phyloP scores from a whole-genome alignment of 2,329 filamentous ascomycete genomes.

The Xylaria sp. region DNA sequence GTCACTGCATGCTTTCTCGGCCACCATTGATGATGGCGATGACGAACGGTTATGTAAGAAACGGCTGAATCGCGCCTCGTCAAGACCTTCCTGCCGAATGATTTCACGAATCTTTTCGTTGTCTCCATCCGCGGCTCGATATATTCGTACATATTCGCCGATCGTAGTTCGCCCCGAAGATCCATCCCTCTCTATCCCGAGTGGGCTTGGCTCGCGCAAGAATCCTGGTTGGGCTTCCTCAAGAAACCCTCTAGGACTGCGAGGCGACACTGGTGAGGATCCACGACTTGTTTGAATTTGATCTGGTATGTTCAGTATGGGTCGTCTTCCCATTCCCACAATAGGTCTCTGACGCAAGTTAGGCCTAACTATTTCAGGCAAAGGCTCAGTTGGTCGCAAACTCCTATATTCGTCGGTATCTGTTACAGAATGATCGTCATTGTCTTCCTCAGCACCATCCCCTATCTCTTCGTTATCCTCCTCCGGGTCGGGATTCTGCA shows the following conservation, averaged over 20 bases:
- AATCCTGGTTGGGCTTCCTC: constrained; percentile 30
- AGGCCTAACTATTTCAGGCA: constrained; percentile 34
- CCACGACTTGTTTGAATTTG: constrained; percentile 33
- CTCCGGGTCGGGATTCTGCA: constrained; percentile 26
- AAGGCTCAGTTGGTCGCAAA: constrained; percentile 24
- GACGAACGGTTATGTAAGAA: constrained; percentile 32
- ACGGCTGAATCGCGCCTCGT: constrained; percentile 61
- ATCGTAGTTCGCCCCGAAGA: constrained; percentile 49
- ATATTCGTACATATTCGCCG: constrained; percentile 62
- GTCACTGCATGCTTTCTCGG: constrained; percentile 41
- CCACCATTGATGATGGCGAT: constrained; percentile 37
- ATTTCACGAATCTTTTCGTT: constrained; percentile 68
- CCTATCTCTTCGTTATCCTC: constrained; percentile 36
- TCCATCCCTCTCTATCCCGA: constrained; percentile 32
- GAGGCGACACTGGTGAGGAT: constrained; percentile 29
- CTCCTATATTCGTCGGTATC: constrained; percentile 34
- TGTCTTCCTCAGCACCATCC: constrained; percentile 33
- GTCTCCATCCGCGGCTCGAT: constrained; percentile 69
- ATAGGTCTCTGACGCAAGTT: constrained; percentile 44
- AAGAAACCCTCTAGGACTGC: constrained; percentile 31
- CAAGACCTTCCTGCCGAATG: constrained; percentile 68
- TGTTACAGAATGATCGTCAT: constrained; percentile 17
- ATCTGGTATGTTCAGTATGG: constrained; percentile 38
- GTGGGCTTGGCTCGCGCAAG: constrained; percentile 34
- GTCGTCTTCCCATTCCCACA: constrained; percentile 44